Conservation (phyloP, 2,329 filamentous ascomycete species). For the Aureobasidium sp. region DNA sequence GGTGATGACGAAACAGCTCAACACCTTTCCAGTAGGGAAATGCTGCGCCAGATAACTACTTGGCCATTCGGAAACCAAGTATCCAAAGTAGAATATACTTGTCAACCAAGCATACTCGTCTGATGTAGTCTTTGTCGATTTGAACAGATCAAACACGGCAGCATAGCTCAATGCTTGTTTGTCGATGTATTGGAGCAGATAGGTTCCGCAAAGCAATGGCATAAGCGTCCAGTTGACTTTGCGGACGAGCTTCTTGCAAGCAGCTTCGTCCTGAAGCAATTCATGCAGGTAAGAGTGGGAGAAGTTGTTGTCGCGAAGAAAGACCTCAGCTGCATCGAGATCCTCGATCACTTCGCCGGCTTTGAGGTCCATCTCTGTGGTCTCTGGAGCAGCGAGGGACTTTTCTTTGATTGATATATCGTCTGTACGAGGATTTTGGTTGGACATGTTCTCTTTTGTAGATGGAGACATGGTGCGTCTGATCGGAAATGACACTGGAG, state of each 20-base stretch:
- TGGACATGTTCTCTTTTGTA: neutral
- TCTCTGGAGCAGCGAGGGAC: neutral
- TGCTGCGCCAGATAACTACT: slow-evolving; percentile 23
- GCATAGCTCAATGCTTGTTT: slow-evolving; percentile 47
- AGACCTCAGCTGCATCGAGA: slow-evolving; percentile 42
- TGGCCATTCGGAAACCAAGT: slow-evolving; percentile 20
- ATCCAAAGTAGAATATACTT: slow-evolving; percentile 48
- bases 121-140: slow-evolving; percentile 38
- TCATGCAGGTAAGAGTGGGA: slow-evolving; percentile 34
- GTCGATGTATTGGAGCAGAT: slow-evolving; percentile 36
- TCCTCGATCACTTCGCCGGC: slow-evolving; percentile 25
- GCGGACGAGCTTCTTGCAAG: slow-evolving; percentile 27
- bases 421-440: neutral
- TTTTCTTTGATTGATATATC: slow-evolving; percentile 7
- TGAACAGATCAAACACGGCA: slow-evolving; percentile 48
- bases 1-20: slow-evolving; percentile 40
- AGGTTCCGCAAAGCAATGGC: slow-evolving; percentile 44
- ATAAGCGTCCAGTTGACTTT: slow-evolving; percentile 45
- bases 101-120: slow-evolving; percentile 47
- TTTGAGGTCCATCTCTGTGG: slow-evolving; percentile 16
- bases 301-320: slow-evolving; percentile 41
- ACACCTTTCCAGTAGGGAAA: slow-evolving; percentile 25
- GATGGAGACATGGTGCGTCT: neutral
- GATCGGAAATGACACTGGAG: neutral
- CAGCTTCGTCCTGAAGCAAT: slow-evolving; percentile 35